Evolutionary conservation across 2,329 filamentous ascomycete genomes (phyloP).

Genomic region (Penicillium sp.): DNA sequence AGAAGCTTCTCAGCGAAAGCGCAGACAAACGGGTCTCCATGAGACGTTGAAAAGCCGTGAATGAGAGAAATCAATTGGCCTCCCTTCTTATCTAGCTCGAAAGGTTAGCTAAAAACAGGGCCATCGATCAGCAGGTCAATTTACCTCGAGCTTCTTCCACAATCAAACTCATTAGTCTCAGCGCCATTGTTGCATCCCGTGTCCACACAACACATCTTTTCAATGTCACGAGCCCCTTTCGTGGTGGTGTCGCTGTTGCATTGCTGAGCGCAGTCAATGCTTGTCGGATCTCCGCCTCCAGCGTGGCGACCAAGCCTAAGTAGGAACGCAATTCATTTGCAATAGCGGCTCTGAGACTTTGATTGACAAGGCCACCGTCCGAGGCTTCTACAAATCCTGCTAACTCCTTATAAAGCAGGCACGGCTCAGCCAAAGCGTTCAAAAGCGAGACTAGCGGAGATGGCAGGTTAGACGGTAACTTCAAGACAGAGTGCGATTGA

Average conservation of each 20-base stretch:
- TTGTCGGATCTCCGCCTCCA: conserved; percentile 85
- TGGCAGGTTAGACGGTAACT: conserved; percentile 71
- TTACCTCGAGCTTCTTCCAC: conserved; percentile 79
- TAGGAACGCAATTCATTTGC: conserved; percentile 81
- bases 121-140: conserved; percentile 9
- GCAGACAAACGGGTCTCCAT: conserved; percentile 91
- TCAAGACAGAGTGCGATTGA: conserved; percentile 60
- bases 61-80: conserved; percentile 91
- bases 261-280: conserved; percentile 64
- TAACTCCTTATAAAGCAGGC: conserved; percentile 78
- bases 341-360: conserved; percentile 85
- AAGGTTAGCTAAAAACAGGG: conserved; percentile 5
- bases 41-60: conserved; percentile 84
- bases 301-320: conserved; percentile 78
- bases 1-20: conserved; percentile 87
- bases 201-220: conserved; percentile 98
- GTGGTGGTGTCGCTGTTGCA: conserved; percentile 58
- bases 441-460: conserved; percentile 79
- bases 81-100: conserved; percentile 58
- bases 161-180: conserved; percentile 88
- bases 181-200: conserved; percentile 88
- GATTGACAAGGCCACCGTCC: conserved; percentile 77
- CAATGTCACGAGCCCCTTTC: conserved; percentile 83
- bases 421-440: conserved; percentile 86
- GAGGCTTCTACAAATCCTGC: conserved; percentile 74